A percentile compares a stretch with the other conserved stretches of the same genome.
Conservation (phyloP, 495 filamentous ascomycete species). For the Bacidia rubella region DNA sequence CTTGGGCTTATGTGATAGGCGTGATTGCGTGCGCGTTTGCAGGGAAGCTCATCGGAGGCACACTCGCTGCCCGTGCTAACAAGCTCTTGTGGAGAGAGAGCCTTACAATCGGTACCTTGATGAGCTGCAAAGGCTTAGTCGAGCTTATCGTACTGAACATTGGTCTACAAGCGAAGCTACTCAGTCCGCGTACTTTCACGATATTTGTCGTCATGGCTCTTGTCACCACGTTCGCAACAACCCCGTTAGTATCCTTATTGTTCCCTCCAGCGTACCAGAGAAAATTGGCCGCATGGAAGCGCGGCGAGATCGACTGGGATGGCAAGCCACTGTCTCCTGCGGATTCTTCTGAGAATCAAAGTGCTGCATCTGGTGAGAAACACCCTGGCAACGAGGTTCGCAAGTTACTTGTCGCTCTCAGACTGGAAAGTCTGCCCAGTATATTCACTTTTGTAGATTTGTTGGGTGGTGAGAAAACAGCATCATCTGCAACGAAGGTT, state of each 20-base stretch:
- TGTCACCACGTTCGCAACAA: slow-evolving; percentile 83
- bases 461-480: slow-evolving; percentile 42
- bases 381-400: slow-evolving; percentile 25
- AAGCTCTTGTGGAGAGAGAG: slow-evolving; percentile 89
- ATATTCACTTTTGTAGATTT: slow-evolving; percentile 75
- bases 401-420: slow-evolving; percentile 52
- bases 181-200: slow-evolving; percentile 80
- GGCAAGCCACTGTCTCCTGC: slow-evolving; percentile 39
- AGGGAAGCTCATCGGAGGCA: slow-evolving; percentile 77
- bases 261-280: slow-evolving; percentile 87
- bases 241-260: slow-evolving; percentile 60
- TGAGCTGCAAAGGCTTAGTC: slow-evolving; percentile 96
- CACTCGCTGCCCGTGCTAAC: slow-evolving; percentile 60
- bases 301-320: slow-evolving; percentile 91
- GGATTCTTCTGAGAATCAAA: slow-evolving; percentile 24
- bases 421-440: slow-evolving; percentile 80
- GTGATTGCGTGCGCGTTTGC: slow-evolving; percentile 73
- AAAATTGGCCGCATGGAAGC: slow-evolving; percentile 80
- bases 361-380: slow-evolving; percentile 26
- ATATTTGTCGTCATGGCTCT: slow-evolving; percentile 99
- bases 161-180: slow-evolving; percentile 78
- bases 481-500: slow-evolving; percentile 26
- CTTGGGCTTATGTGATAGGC: slow-evolving; percentile 86
- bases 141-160: slow-evolving; percentile 97
- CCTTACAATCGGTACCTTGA: slow-evolving; percentile 78